Base-by-base conservation (phyloP, 441 rosid genomes). In the Kokia cookei region DNA sequence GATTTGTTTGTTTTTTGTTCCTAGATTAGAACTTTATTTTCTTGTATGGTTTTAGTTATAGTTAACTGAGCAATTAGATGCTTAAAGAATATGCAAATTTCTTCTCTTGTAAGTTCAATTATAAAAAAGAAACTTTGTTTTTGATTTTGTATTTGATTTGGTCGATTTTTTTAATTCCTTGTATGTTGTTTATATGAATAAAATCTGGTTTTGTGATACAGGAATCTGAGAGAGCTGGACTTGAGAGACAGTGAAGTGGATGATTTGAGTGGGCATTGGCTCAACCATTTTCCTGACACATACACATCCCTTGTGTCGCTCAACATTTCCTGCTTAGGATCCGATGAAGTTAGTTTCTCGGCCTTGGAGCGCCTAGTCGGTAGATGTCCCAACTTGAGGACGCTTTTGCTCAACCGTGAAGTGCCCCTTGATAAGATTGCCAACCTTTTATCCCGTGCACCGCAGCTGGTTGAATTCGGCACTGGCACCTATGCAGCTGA, bases 231-330 rank as follows among this genome's bases (percentile, higher is more conserved):
- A 81, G 97, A 82, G 83, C 80, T 94, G 62, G 97, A 94, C 79
- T 77, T 94, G 83, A 82, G 90, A 73, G 98, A 94, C 73, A 87
- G 97, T 73, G 91, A 89, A 63, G 97, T 94, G 73, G 97, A 92
- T 43, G 98, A 94, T 84, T 75, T 78, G 24, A 89, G 93, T 80
- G 97, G 93, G 72, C 90, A 88, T 45, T 94, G 97, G 97, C 89
- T 94, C 72, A 86, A 92, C 79, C 87, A 84, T 71, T 94, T 94
- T 72, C 97, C 98, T 0, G 94, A 92, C 15, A 75, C 91, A 2
- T 91, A 72, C 77, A 91, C 93, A 3, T 91, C 97, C 45, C 69
- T 92, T 24, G 89, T 84, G 58, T 85, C 97, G 76, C 93, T 94
- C 69, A 93, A 94, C 81, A 91, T 91, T 84, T 85, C 98, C 68